Percentiles rank a stretch among this genome's conserved stretches.
phyloP scores from a whole-genome alignment of 148 eudicot species.

The Fagopyrum tataricum region DNA sequence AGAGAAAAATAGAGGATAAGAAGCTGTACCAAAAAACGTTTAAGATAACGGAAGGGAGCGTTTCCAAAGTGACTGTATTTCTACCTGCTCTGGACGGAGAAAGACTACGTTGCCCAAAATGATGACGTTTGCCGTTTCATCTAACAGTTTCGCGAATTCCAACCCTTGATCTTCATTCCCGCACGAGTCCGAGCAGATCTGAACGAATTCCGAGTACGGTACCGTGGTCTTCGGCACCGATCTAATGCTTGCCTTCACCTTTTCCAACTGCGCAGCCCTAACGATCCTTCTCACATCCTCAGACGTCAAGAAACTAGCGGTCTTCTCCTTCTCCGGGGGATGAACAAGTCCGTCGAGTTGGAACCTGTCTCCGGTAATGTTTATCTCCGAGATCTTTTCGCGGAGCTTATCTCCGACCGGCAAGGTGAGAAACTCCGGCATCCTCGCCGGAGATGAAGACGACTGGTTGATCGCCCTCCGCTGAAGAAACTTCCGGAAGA shows the following conservation, averaged over 20 bases:
- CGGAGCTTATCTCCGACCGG: conserved; percentile 39
- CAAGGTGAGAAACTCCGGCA: conserved; percentile 30
- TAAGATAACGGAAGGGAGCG: background rate
- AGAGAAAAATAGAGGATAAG: background rate
- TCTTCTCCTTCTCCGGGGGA: conserved; percentile 4
- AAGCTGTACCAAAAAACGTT: background rate
- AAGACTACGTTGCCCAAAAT: conserved; percentile 49
- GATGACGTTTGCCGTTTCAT: conserved; percentile 51
- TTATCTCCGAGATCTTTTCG: conserved; percentile 29
- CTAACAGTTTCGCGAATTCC: conserved; percentile 47
- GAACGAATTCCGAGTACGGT: conserved; percentile 33
- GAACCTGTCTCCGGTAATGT: conserved; percentile 22
- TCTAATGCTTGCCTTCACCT: conserved; percentile 31
- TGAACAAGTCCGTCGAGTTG: conserved; percentile 26
- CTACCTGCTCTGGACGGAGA: conserved; percentile 59
- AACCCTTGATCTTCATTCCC: conserved; percentile 26
- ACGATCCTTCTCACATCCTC: conserved; percentile 39
- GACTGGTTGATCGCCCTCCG: conserved; percentile 26
- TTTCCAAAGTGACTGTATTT: background rate
- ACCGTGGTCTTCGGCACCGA: conserved; percentile 28
- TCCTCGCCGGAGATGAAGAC: background rate
- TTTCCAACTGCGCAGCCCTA: conserved; percentile 31
- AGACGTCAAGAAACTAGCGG: conserved; percentile 21
- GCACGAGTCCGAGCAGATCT: conserved; percentile 31
- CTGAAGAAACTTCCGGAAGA: conserved; percentile 37